Percentiles rank a stretch among this genome's conserved stretches.
These are phyloP conservation scores for Candida odintsovae DNA, from an alignment of 805 yeast species.

Conservation along the genomic window DNA sequence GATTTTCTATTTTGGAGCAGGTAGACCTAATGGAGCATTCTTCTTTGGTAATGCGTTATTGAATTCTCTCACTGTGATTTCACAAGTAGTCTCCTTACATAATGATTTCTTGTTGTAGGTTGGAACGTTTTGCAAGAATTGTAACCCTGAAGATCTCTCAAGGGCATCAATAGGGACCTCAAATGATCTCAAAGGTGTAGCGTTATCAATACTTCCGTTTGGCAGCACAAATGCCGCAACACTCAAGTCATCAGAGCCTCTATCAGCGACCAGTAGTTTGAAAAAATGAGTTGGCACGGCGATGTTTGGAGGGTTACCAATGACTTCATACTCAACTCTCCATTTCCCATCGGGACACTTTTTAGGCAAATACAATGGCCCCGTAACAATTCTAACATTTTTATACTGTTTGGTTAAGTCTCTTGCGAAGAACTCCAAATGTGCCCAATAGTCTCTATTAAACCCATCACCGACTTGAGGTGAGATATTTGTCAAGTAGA, in stretches of 20 bases:
- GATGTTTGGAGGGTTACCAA: conserved; percentile 92
- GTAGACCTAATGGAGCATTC: not conserved
- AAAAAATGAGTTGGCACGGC: conserved; percentile 98
- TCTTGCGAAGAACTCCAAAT: conserved; percentile 84
- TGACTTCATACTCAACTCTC: conserved; percentile 81
- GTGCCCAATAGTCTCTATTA: conserved; percentile 98
- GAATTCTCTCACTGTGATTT: conserved; percentile 77
- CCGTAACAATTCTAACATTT: conserved; percentile 83
- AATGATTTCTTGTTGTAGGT: conserved; percentile 49
- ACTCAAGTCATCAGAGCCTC: conserved; percentile 42
- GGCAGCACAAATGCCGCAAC: conserved; percentile 95
- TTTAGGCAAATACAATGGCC: conserved; percentile 87
- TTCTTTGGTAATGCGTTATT: conserved; percentile 28
- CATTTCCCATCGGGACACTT: conserved; percentile 72
- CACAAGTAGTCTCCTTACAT: conserved; percentile 78
- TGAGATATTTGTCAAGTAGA: conserved; percentile 80
- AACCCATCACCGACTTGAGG: conserved; percentile 98
- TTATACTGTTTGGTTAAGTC: conserved; percentile 66
- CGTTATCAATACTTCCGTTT: conserved; percentile 71
- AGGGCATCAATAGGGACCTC: conserved; percentile 88
- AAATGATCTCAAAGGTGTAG: conserved; percentile 63
- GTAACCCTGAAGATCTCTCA: conserved; percentile 83
- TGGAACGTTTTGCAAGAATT: conserved; percentile 67
- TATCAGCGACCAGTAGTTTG: conserved; percentile 84
- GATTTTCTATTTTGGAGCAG: conserved; percentile 4